Evolutionary conservation across 192 early-diverging fungal genomes (phyloP).

Genomic region (Entophlyctis luteolus): DNA sequence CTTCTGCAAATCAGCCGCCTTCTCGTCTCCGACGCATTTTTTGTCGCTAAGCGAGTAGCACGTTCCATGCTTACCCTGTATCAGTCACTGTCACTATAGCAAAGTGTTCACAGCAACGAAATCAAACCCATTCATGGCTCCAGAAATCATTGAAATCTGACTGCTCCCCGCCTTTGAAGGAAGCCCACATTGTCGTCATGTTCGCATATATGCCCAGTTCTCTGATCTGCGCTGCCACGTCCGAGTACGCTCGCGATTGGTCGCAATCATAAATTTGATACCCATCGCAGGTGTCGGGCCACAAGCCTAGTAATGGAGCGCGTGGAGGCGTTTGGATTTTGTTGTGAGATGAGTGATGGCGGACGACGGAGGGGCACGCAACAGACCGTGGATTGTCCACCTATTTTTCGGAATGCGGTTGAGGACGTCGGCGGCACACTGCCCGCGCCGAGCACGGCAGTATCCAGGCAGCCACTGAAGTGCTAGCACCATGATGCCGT

Average conservation of each 20-base stretch:
- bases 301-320: conserved; percentile 21
- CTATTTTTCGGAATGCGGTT: conserved; percentile 21
- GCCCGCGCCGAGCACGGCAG: conserved; percentile 3
- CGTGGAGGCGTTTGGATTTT: too few relatives aligned
- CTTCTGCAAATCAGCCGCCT: background rate
- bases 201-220: conserved; percentile 1
- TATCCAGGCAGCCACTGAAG: conserved; percentile 31
- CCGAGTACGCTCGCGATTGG: conserved; percentile 5
- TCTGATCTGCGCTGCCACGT: background rate
- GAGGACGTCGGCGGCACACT: conserved; percentile 20
- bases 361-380: background rate
- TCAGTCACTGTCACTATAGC: background rate
- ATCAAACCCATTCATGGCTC: conserved; percentile 17
- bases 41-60: conserved; percentile 11
- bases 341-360: background rate
- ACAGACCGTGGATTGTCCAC: conserved; percentile 31
- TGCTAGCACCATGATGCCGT: conserved; percentile 27
- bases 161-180: conserved; percentile 19
- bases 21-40: conserved; percentile 2
- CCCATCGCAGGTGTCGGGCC: conserved; percentile 26
- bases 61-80: conserved; percentile 18
- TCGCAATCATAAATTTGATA: conserved; percentile 26
- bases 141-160: conserved; percentile 22
- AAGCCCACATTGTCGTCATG: conserved; percentile 19
- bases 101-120: too few relatives aligned